Conservation (phyloP, 257 asterid species). For the Fraxinus quadrangulata region DNA sequence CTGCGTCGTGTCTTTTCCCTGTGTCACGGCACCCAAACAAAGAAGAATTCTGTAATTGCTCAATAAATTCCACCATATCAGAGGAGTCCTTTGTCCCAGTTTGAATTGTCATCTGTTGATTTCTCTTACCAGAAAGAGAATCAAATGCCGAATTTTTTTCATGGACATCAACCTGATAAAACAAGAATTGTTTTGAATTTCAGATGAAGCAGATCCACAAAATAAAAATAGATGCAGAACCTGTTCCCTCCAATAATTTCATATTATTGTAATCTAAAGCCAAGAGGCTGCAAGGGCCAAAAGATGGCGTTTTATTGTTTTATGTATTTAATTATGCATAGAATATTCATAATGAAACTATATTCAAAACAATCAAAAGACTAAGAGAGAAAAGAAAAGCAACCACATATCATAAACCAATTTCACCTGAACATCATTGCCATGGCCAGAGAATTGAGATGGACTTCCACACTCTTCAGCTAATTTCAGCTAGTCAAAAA, state of each 20-base stretch:
- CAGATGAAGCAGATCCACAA: constrained; percentile 23
- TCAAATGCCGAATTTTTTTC: constrained; percentile 49
- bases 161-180: constrained; percentile 51
- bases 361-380: background rate
- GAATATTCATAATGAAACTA: background rate
- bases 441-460: constrained; percentile 41
- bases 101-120: constrained; percentile 38
- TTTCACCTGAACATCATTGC: constrained; percentile 43
- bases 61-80: constrained; percentile 45
- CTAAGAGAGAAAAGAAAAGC: constrained; percentile 11
- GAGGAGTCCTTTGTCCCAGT: constrained; percentile 40
- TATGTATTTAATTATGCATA: background rate
- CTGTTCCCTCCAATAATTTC: constrained; percentile 1
- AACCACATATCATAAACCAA: constrained; percentile 28
- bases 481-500: constrained; percentile 57
- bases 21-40: constrained; percentile 42
- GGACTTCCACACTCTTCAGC: constrained; percentile 57
- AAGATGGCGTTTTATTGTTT: background rate
- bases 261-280: background rate
- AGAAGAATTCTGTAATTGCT: constrained; percentile 51
- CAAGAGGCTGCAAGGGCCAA: constrained; percentile 20
- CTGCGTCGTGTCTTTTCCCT: constrained; percentile 39
- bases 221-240: constrained; percentile 2
- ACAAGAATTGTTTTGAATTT: constrained; percentile 20
- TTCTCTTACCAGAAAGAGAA: constrained; percentile 44